phyloP scores from a whole-genome alignment of 2,329 filamentous ascomycete genomes.

The Metarhizium rileyi region DNA sequence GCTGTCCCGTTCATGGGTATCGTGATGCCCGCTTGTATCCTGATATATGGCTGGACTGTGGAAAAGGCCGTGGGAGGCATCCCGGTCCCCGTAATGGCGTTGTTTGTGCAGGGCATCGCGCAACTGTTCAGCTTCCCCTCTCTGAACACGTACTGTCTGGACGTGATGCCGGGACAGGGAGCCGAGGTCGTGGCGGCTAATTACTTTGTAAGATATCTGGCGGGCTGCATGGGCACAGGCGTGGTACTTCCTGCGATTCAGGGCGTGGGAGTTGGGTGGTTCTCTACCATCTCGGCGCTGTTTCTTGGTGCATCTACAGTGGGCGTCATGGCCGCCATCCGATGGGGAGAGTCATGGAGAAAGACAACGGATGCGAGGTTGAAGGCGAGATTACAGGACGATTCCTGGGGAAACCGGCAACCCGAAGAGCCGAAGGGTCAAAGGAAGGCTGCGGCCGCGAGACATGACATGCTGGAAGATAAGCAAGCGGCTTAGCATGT shows the following conservation, averaged over 20 bases:
- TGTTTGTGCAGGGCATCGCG: slow-evolving; percentile 66
- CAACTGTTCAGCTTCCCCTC: slow-evolving; percentile 69
- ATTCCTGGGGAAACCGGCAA: background rate
- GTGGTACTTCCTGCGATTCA: slow-evolving; percentile 67
- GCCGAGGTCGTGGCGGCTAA: slow-evolving; percentile 73
- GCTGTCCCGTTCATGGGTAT: slow-evolving; percentile 46
- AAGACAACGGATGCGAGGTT: slow-evolving; percentile 21
- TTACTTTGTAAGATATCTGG: slow-evolving; percentile 68
- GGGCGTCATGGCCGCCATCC: slow-evolving; percentile 27
- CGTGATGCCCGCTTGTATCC: slow-evolving; percentile 50
- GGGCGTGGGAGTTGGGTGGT: slow-evolving; percentile 70
- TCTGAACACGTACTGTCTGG: slow-evolving; percentile 71
- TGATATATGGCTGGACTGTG: slow-evolving; percentile 50
- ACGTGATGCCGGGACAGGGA: slow-evolving; percentile 61
- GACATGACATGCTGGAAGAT: background rate
- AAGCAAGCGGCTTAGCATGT: background rate
- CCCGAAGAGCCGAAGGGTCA: background rate
- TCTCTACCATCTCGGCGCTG: slow-evolving; percentile 51
- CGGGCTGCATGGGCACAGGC: slow-evolving; percentile 61
- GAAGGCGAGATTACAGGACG: slow-evolving; percentile 4
- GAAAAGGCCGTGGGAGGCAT: slow-evolving; percentile 41
- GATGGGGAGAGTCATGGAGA: slow-evolving; percentile 31
- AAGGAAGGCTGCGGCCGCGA: background rate
- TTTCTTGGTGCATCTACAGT: slow-evolving; percentile 28
- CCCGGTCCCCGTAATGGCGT: slow-evolving; percentile 55